Percentiles rank a stretch among this genome's conserved stretches.
Conservation (phyloP, 176 grass and related monocot genomes). For the Puccinellia tenuiflora region DNA sequence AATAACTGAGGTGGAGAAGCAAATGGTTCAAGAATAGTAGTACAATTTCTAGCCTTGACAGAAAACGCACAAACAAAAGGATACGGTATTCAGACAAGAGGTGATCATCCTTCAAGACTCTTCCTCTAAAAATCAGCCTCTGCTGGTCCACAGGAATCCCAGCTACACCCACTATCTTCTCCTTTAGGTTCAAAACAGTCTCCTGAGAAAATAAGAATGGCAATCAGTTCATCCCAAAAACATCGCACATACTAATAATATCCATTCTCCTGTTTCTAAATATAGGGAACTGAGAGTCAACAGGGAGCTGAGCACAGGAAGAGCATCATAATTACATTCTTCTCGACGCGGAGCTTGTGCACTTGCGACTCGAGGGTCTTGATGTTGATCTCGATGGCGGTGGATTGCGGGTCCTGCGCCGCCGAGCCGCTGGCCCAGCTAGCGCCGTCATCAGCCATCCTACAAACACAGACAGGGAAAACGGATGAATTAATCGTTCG, state of each 20-base stretch:
- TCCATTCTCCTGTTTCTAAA: neutral
- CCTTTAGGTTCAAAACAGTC: conserved; percentile 55
- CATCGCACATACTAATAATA: neutral
- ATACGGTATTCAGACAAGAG: conserved; percentile 91
- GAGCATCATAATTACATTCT: conserved; percentile 41
- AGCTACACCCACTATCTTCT: conserved; percentile 54
- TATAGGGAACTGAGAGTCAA: neutral
- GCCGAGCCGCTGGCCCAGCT: conserved; percentile 29
- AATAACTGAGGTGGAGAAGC: neutral
- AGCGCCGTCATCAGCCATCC: conserved; percentile 64
- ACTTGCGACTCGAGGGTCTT: conserved; percentile 85
- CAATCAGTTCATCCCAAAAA: neutral
- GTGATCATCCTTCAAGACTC: conserved; percentile 83
- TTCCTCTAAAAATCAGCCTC: conserved; percentile 85
- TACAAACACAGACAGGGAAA: conserved; percentile 11
- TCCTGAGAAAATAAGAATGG: conserved; percentile 31
- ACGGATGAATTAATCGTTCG: neutral
- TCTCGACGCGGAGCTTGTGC: conserved; percentile 56
- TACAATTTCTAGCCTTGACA: neutral
- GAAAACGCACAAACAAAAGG: conserved; percentile 28
- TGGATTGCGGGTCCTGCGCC: conserved; percentile 14
- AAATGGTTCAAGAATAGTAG: neutral
- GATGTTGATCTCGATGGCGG: conserved; percentile 81
- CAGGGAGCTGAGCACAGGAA: neutral
- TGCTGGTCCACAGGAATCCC: conserved; percentile 73